Base-by-base conservation (phyloP, 495 filamentous ascomycete species). In the Penicillium goetzii region DNA sequence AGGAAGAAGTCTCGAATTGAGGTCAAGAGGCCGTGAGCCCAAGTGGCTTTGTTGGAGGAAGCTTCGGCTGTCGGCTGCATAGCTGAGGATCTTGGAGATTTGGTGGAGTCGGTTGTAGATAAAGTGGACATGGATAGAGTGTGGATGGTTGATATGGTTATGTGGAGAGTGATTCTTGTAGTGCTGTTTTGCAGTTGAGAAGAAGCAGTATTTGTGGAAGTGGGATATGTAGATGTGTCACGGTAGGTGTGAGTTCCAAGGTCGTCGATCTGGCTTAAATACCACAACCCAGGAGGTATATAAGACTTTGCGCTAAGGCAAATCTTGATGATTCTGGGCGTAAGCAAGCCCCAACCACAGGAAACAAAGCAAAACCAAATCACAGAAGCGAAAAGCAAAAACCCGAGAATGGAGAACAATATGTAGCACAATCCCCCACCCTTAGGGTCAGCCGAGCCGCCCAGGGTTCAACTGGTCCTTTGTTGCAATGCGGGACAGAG, bases 1-100 rank as follows among this genome's bases (percentile, higher is more conserved):
- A 43, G 34, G 11, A 72, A 70, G 9, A 70, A 17, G 3, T 43
- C 45, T 14, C 58, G 55, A 4, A 72, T 52, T 4, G 69, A 69
- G 8, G 52, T 25, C 10, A 69, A 28, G 0, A 64, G 25, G 23
- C n/a, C 54, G 6, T 56, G 64, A 14, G 60, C 21, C 69, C 69
- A 72, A 7, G 61, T 59, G 15, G 40, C 33, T 30, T 43, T 57
- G 54, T 32, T 21, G 8, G 47, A 21, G 25, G 56, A 41, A 21
- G 30, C 14, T 32, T 51, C 47, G 47, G 49, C 8, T 52, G 26
- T 25, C 30, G 34, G 23, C 23, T 19, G 36, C 15, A 36, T 11
- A 19, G 38, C 17, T 12, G 60, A 25, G 8, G 32, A 12, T 49
- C 21, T n/a, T 15, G 28, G 17, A 25, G 25, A 34, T 43, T 61